Conservation (phyloP, 345 rosid genomes). For the Pistacia integerrima region DNA sequence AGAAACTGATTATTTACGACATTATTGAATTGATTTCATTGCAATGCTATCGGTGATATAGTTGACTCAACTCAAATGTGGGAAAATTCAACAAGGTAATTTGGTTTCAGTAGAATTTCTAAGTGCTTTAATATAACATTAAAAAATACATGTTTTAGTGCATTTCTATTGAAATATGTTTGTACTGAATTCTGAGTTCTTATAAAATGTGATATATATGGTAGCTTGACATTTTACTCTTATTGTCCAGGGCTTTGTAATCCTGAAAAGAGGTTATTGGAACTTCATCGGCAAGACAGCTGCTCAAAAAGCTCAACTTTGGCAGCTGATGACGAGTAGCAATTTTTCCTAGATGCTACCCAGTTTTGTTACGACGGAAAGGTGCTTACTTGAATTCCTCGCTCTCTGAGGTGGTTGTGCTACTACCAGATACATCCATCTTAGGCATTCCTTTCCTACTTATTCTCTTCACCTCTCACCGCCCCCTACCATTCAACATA, state of each 20-base stretch:
- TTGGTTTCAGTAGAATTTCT: background rate
- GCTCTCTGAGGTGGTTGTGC: conserved; percentile 4
- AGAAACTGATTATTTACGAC: background rate
- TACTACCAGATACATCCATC: conserved; percentile 7
- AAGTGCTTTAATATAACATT: background rate
- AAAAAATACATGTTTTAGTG: background rate
- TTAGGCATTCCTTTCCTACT: background rate
- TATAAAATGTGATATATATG: no score
- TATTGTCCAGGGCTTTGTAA: conserved; percentile 65
- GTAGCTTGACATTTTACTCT: conserved; percentile 10
- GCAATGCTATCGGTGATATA: background rate
- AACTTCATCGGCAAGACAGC: conserved; percentile 75
- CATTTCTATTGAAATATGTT: background rate
- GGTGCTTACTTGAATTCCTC: conserved; percentile 1
- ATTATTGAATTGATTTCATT: background rate
- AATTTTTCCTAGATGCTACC: background rate
- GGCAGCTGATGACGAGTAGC: conserved; percentile 63
- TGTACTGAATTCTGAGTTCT: background rate
- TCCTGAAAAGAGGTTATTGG: conserved; percentile 72
- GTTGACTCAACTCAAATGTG: background rate
- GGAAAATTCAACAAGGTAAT: background rate
- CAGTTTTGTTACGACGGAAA: background rate
- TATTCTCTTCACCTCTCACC: background rate
- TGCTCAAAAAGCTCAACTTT: conserved; percentile 85
- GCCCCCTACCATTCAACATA: background rate